Percentiles rank a stretch among this genome's conserved stretches.
Conservation (phyloP, 495 filamentous ascomycete species). For the Penicillium robsamsonii region DNA sequence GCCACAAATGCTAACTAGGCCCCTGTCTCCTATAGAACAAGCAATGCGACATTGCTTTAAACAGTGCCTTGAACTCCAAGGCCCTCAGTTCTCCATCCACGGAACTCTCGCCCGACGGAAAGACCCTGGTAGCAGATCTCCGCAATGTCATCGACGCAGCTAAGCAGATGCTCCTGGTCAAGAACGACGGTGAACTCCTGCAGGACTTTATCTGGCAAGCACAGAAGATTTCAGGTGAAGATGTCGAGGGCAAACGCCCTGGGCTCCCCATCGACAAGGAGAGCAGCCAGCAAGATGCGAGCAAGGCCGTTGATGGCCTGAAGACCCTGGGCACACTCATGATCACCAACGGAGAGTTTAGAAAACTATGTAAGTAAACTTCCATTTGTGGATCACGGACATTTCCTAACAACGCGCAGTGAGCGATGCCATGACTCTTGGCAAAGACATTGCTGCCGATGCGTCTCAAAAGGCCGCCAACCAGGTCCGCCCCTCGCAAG, state of each 20-base stretch:
- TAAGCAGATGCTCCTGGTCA: constrained; percentile 83
- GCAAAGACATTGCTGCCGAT: constrained; percentile 89
- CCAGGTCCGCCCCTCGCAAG: constrained; percentile 73
- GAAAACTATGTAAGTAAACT: constrained; percentile 74
- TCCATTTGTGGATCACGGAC: not conserved
- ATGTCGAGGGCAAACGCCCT: constrained; percentile 57
- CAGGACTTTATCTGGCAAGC: constrained; percentile 98
- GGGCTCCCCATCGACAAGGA: constrained; percentile 69
- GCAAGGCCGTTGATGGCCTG: constrained; percentile 78
- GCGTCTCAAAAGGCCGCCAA: constrained; percentile 79
- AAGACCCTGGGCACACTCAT: constrained; percentile 84
- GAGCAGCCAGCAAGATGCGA: constrained; percentile 74
- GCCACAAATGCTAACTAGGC: constrained; percentile 9
- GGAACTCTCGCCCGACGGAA: constrained; percentile 80
- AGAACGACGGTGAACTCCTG: constrained; percentile 91
- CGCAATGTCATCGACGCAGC: constrained; percentile 82
- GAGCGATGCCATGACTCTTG: constrained; percentile 76
- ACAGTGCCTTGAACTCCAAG: constrained; percentile 70
- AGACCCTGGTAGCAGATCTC: constrained; percentile 70
- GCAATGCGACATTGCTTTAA: constrained; percentile 92
- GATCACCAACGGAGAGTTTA: constrained; percentile 94
- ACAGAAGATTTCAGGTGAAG: constrained; percentile 62
- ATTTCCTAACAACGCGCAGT: constrained; percentile 53
- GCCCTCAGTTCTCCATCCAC: constrained; percentile 67
- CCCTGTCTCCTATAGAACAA: constrained; percentile 58